phyloP scores from a whole-genome alignment of 495 filamentous ascomycete species.

The Amniculicola lignicola region DNA sequence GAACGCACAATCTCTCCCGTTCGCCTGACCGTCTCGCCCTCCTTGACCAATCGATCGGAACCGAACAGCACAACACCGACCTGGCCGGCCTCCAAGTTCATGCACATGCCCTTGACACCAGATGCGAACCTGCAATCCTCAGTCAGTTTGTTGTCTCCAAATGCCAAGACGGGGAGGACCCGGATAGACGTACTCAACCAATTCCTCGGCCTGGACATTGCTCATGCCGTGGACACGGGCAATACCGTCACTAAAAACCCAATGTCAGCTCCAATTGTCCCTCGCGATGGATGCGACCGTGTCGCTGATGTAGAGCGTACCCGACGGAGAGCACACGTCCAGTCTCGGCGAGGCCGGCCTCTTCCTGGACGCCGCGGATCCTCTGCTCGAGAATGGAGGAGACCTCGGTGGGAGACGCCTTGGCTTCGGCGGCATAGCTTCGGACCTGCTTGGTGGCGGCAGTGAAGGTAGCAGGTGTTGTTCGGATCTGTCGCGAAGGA shows the following conservation, averaged over 20 bases:
- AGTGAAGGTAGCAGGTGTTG: slow-evolving; percentile 72
- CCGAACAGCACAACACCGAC: slow-evolving; percentile 99
- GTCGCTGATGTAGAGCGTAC: slow-evolving; percentile 60
- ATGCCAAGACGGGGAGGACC: slow-evolving; percentile 1
- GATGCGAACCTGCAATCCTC: slow-evolving; percentile 80
- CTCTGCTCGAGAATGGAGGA: slow-evolving; percentile 98
- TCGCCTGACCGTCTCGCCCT: slow-evolving; percentile 99
- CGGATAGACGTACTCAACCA: slow-evolving; percentile 83
- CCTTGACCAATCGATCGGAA: slow-evolving; percentile 99
- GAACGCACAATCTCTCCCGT: slow-evolving; percentile 94
- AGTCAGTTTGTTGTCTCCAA: slow-evolving; percentile 32
- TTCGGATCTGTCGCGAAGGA: slow-evolving; percentile 68
- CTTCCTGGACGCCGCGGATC: slow-evolving; percentile 96
- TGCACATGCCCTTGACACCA: slow-evolving; percentile 99
- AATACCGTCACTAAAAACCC: slow-evolving; percentile 87
- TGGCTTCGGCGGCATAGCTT: slow-evolving; percentile 88
- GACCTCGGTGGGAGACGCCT: slow-evolving; percentile 94
- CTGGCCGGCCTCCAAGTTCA: slow-evolving; percentile 99
- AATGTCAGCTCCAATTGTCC: slow-evolving; percentile 42
- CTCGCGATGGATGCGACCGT: slow-evolving; percentile 26
- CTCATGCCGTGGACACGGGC: slow-evolving; percentile 99
- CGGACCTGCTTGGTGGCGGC: slow-evolving; percentile 73
- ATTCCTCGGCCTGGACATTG: slow-evolving; percentile 99
- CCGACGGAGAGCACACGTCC: slow-evolving; percentile 98
- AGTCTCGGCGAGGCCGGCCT: slow-evolving; percentile 94